phyloP scores from a whole-genome alignment of 2,329 filamentous ascomycete genomes.

The Fusarium tupiense region DNA sequence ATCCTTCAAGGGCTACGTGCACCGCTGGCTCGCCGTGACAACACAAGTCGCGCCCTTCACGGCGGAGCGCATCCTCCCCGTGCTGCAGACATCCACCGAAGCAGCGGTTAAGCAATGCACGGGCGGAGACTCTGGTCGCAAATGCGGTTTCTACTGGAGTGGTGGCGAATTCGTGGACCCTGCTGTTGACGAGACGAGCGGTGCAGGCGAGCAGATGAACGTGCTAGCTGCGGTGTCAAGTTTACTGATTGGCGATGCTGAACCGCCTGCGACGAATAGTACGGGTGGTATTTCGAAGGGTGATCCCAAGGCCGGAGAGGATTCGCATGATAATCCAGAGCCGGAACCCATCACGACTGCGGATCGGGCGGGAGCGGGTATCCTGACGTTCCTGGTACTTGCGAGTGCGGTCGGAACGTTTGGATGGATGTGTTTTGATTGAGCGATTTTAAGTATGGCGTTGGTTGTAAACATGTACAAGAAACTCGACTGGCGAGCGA shows the following conservation, averaged over 20 bases:
- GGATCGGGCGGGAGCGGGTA: conserved; percentile 60
- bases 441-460: background rate
- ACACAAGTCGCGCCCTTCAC: conserved; percentile 71
- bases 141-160: conserved; percentile 73
- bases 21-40: conserved; percentile 70
- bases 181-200: conserved; percentile 62
- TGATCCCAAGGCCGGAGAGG: conserved; percentile 52
- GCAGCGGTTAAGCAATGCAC: conserved; percentile 72
- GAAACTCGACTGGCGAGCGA: conserved; percentile 6
- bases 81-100: conserved; percentile 65
- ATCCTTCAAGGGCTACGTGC: conserved; percentile 76
- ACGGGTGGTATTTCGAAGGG: conserved; percentile 63
- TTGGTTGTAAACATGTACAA: conserved; percentile 1
- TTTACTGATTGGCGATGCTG: conserved; percentile 55
- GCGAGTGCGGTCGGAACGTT: conserved; percentile 55
- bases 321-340: conserved; percentile 46
- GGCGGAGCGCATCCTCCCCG: conserved; percentile 62
- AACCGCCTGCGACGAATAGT: conserved; percentile 54
- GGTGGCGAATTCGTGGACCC: conserved; percentile 55
- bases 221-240: conserved; percentile 64
- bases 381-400: conserved; percentile 58
- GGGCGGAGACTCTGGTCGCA: conserved; percentile 64
- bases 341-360: conserved; percentile 51
- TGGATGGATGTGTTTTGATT: conserved; percentile 60
- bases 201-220: conserved; percentile 68